Percentiles rank a stretch among this genome's conserved stretches.
Evolutionary conservation across 768 basidiomycete genomes (phyloP).

Genomic region (Lactifluus hygrophoroides): DNA sequence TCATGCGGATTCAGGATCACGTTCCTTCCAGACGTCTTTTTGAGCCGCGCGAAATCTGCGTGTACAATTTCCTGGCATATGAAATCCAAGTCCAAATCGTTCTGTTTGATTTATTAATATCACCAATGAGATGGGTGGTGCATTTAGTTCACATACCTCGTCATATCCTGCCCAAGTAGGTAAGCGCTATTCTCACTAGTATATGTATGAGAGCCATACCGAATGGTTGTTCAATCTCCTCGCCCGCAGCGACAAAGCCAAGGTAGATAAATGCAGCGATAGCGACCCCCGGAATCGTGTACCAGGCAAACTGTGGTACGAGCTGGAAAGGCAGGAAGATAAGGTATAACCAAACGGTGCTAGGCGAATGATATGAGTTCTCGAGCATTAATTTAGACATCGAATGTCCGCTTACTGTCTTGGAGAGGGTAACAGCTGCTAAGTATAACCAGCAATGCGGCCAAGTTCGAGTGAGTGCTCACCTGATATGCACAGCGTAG

Average conservation of each 20-base stretch:
- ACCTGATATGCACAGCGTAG: constrained; percentile 57
- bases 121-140: background rate
- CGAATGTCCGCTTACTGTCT: constrained; percentile 1
- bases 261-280: constrained; percentile 66
- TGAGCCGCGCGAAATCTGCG: constrained; percentile 48
- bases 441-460: background rate
- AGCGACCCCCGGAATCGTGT: constrained; percentile 55
- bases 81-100: constrained; percentile 59
- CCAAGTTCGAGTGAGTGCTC: background rate
- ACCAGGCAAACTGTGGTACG: constrained; percentile 50
- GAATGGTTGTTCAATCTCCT: constrained; percentile 64
- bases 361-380: constrained; percentile 3
- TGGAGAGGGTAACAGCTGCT: background rate
- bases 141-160: constrained; percentile 33
- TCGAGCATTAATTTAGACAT: background rate
- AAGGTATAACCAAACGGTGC: constrained; percentile 65
- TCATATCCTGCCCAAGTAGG: constrained; percentile 40
- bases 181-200: background rate
- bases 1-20: constrained; percentile 32
- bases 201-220: constrained; percentile 32
- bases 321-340: constrained; percentile 76
- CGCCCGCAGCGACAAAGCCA: constrained; percentile 66
- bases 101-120: constrained; percentile 30
- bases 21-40: constrained; percentile 43
- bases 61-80: constrained; percentile 52